Conservation (phyloP, 805 yeast species). For the Kazachstania bromeliacearum region DNA sequence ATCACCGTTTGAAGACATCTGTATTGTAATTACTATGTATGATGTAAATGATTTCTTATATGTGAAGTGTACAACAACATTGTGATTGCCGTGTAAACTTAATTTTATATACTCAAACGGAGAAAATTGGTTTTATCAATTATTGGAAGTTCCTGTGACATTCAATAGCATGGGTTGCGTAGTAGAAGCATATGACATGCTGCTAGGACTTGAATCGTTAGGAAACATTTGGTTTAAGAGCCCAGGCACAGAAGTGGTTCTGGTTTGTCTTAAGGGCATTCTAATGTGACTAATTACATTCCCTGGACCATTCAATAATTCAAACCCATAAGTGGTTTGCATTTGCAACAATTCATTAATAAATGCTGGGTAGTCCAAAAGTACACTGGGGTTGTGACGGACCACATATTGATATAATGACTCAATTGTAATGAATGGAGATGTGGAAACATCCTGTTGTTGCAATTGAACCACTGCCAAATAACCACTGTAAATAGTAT, state of each 20-base stretch:
- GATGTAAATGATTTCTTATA: no score
- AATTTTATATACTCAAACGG: no score
- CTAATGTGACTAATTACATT: constrained; percentile 22
- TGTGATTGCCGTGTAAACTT: no score
- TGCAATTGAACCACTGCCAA: constrained; percentile 4
- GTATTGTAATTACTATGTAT: no score
- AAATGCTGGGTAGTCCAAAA: constrained; percentile 15
- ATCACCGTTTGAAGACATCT: no score
- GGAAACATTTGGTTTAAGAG: no score
- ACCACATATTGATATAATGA: constrained; percentile 16
- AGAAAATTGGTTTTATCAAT: no score
- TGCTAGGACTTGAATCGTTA: no score
- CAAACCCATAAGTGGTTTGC: constrained; percentile 16
- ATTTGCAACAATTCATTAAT: constrained; percentile 15
- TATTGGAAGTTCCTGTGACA: no score
- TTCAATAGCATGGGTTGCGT: no score
- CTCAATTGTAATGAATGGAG: constrained; percentile 17
- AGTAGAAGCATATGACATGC: no score
- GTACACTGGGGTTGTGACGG: constrained; percentile 3
- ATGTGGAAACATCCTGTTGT: constrained; percentile 8
- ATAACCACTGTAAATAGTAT: constrained; percentile 12
- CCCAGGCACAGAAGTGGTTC: not conserved
- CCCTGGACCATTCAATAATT: constrained; percentile 12
- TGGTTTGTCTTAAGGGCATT: constrained; percentile 5
- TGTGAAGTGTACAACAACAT: no score